A percentile compares a stretch with the other conserved stretches of the same genome.
These are phyloP conservation scores for Lolium multiflorum DNA, from an alignment of 176 grass and related monocot species.

Conservation along the genomic window DNA sequence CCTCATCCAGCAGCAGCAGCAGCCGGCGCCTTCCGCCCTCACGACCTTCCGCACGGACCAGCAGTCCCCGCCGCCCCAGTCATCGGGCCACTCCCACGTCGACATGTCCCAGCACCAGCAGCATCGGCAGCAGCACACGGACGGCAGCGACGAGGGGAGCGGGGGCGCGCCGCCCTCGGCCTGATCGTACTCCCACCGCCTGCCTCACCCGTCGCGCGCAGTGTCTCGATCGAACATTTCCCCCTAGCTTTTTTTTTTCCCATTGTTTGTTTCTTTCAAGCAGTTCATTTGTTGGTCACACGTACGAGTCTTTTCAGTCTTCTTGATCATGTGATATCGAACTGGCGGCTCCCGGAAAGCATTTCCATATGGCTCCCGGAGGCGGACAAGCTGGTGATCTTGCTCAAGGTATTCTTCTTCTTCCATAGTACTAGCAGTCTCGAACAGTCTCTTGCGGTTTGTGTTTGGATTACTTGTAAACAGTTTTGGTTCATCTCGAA, in stretches of 20 bases:
- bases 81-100: conserved; percentile 52
- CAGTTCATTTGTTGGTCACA: conserved; percentile 35
- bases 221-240: background rate
- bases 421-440: background rate
- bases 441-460: background rate
- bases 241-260: background rate
- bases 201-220: background rate
- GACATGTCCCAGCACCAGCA: conserved; percentile 37
- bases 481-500: background rate
- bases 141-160: conserved; percentile 49
- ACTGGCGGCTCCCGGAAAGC: conserved; percentile 27
- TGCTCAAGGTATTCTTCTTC: conserved; percentile 54
- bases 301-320: conserved; percentile 36
- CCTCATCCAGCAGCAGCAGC: conserved; percentile 44
- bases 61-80: conserved; percentile 49
- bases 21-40: conserved; percentile 20
- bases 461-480: background rate
- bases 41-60: conserved; percentile 49
- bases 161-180: conserved; percentile 20
- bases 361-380: conserved; percentile 31
- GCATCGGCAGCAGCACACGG: conserved; percentile 34
- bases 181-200: conserved; percentile 8
- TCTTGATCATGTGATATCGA: conserved; percentile 46
- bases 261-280: conserved; percentile 31
- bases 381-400: conserved; percentile 45